These are phyloP conservation scores for Pyrus hybrid DNA, from an alignment of 331 rosid species.

Conservation along the genomic window DNA sequence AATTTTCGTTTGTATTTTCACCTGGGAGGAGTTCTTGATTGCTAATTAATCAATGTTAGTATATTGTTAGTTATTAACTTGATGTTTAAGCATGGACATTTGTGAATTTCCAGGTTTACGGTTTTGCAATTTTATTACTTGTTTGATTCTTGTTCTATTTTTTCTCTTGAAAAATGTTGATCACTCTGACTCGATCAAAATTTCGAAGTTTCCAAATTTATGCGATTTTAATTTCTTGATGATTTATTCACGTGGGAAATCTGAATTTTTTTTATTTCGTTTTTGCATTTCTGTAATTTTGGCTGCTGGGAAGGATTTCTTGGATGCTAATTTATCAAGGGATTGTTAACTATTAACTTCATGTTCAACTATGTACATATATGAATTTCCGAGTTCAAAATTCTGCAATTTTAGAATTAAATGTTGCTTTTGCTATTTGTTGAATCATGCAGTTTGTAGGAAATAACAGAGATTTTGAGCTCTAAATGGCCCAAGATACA, in stretches of 20 bases:
- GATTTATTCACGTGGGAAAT: background rate
- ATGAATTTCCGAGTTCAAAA: background rate
- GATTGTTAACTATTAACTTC: background rate
- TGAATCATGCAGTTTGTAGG: conserved; percentile 14
- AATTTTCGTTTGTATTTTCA: background rate
- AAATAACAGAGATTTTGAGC: background rate
- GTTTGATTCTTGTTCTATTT: background rate
- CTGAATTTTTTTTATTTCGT: background rate
- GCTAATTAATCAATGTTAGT: background rate
- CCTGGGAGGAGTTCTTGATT: background rate
- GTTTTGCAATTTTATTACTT: background rate
- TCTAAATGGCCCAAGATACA: conserved; percentile 62
- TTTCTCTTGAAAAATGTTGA: background rate
- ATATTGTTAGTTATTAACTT: background rate
- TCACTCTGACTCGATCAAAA: background rate
- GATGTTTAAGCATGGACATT: background rate
- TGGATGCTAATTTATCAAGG: background rate
- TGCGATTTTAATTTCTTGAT: background rate
- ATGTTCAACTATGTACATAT: background rate
- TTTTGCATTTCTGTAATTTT: background rate
- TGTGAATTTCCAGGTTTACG: background rate
- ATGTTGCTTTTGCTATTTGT: conserved; percentile 11
- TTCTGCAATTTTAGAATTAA: background rate
- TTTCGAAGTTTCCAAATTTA: background rate
- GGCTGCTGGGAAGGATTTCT: background rate